Percentiles rank a stretch among this genome's conserved stretches.
phyloP scores from a whole-genome alignment of 2,329 filamentous ascomycete genomes.

The Fusarium oxysporum region DNA sequence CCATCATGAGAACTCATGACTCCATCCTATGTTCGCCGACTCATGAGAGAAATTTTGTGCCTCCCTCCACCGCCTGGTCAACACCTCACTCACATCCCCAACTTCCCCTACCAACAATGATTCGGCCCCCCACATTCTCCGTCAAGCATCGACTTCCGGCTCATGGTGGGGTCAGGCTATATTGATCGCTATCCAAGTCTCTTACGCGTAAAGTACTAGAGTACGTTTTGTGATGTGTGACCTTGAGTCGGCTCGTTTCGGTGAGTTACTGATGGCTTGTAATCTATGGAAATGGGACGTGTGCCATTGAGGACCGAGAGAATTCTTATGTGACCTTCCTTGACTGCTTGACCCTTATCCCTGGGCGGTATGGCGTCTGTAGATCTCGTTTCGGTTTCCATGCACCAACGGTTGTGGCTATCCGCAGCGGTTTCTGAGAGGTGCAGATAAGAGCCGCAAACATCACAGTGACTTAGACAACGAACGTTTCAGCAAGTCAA shows the following conservation, averaged over 20 bases:
- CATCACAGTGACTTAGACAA: constrained; percentile 14
- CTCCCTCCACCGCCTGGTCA: constrained; percentile 39
- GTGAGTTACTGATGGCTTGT: constrained; percentile 23
- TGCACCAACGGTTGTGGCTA: constrained; percentile 38
- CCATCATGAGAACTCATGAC: constrained; percentile 24
- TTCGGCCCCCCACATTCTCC: constrained; percentile 44
- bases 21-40: not conserved
- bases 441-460: constrained; percentile 40
- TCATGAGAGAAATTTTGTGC: constrained; percentile 36
- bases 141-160: constrained; percentile 41
- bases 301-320: constrained; percentile 20
- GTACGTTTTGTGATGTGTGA: constrained; percentile 4
- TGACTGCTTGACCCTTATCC: constrained; percentile 26
- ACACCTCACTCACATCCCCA: constrained; percentile 32
- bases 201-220: constrained; percentile 30
- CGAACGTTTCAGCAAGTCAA: constrained; percentile 3
- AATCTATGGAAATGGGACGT: constrained; percentile 16
- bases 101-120: constrained; percentile 40
- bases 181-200: constrained; percentile 15
- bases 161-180: constrained; percentile 35
- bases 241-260: constrained; percentile 25
- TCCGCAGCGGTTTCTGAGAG: constrained; percentile 18
- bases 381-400: constrained; percentile 33
- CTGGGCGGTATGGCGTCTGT: constrained; percentile 37
- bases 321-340: constrained; percentile 5